These are phyloP conservation scores for Microbotryum silenes-acaulis DNA, from an alignment of 1,284 basidiomycete genomes.

Conservation along the genomic window DNA sequence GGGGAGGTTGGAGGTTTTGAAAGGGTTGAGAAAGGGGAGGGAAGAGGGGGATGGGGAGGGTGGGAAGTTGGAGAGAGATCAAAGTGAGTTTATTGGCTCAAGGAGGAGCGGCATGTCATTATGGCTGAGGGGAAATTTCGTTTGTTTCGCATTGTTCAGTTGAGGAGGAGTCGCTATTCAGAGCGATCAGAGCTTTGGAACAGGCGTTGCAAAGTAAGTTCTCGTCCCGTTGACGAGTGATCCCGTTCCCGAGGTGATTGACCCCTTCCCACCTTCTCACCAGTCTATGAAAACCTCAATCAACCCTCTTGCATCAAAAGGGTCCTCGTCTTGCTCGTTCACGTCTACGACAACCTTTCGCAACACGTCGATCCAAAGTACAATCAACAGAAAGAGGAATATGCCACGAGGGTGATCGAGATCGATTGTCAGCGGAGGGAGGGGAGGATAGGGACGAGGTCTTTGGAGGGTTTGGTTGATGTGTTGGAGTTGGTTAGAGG, in stretches of 20 bases:
- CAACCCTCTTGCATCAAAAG: too few relatives aligned
- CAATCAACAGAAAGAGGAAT: neutral
- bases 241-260: too few relatives aligned
- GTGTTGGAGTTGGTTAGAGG: neutral
- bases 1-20: neutral
- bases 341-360: conserved; percentile 4
- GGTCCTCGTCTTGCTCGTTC: neutral
- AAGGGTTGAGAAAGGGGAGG: neutral
- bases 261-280: too few relatives aligned
- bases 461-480: too few relatives aligned
- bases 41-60: neutral
- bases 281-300: too few relatives aligned
- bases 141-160: too few relatives aligned
- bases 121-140: too few relatives aligned
- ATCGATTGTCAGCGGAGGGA: neutral
- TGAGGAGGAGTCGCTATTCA: too few relatives aligned
- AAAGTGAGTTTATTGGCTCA: neutral
- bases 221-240: neutral
- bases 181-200: too few relatives aligned
- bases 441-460: neutral
- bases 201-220: neutral
- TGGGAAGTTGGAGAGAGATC: neutral
- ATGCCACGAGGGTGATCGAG: neutral
- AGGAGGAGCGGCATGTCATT: too few relatives aligned
- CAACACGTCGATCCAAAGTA: neutral